Conservation (phyloP, 805 yeast species). For the Candida easanensis region DNA sequence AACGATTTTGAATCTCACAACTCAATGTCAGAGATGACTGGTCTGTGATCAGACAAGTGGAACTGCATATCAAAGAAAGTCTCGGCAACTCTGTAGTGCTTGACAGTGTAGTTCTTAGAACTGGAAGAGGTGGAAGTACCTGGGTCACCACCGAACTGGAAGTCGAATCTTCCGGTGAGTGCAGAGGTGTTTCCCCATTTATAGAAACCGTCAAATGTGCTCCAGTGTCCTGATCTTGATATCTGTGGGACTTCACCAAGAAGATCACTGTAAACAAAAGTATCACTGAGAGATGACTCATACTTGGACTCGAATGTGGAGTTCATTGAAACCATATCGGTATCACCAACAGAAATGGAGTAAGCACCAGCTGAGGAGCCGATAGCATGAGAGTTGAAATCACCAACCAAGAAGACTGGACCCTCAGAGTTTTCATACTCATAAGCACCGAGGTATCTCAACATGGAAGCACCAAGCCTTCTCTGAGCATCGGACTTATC, state of each 20-base stretch:
- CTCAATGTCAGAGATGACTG: constrained; percentile 32
- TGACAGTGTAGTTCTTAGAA: constrained; percentile 9
- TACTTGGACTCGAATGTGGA: constrained; percentile 21
- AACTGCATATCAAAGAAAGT: constrained; percentile 34
- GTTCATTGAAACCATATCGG: constrained; percentile 18
- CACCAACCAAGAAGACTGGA: constrained; percentile 42
- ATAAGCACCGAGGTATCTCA: constrained; percentile 33
- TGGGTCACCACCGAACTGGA: constrained; percentile 32
- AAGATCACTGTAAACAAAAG: constrained; percentile 31
- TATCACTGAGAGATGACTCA: constrained; percentile 9
- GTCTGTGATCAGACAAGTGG: constrained; percentile 43
- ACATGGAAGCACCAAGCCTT: constrained; percentile 13
- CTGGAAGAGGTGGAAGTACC: constrained; percentile 4
- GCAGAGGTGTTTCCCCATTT: constrained; percentile 18
- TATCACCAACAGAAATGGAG: constrained; percentile 7
- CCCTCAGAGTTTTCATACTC: constrained; percentile 32
- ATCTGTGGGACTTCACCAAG: constrained; percentile 24
- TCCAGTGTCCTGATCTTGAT: constrained; percentile 32
- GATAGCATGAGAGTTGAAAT: constrained; percentile 36
- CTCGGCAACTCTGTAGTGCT: constrained; percentile 31
- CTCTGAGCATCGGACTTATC: constrained; percentile 34
- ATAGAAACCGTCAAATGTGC: constrained; percentile 42
- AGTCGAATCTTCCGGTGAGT: constrained; percentile 38
- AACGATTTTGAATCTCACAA: neutral
- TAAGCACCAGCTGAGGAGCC: constrained; percentile 14